phyloP scores from a whole-genome alignment of 192 early-diverging fungal species.

The Dissophora ornata region DNA sequence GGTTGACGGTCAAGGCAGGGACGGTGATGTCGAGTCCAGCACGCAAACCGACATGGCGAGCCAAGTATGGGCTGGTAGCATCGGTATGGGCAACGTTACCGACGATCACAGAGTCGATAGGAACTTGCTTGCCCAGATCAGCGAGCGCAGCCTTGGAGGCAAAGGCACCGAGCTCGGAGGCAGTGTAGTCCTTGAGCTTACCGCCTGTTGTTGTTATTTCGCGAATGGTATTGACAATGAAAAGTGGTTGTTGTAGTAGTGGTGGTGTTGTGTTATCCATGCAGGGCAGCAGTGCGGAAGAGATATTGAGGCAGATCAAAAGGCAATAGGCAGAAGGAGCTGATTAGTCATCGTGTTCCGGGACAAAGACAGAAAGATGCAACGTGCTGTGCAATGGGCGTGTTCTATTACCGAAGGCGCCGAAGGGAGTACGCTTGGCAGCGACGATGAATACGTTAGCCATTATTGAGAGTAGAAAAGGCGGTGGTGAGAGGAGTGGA shows the following conservation, averaged over 20 bases:
- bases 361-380: neutral
- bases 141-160: conserved; percentile 92
- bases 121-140: conserved; percentile 74
- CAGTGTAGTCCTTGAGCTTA: conserved; percentile 88
- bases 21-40: conserved; percentile 85
- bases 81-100: conserved; percentile 94
- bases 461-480: conserved; percentile 40
- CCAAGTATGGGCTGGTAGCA: conserved; percentile 86
- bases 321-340: neutral
- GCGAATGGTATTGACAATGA: too few relatives aligned
- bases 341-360: conserved; percentile 27
- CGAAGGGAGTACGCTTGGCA: conserved; percentile 88
- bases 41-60: conserved; percentile 93
- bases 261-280: neutral
- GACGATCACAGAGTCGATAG: conserved; percentile 91
- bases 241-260: neutral
- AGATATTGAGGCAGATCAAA: neutral
- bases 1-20: conserved; percentile 93
- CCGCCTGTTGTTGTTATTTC: conserved; percentile 62
- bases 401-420: conserved; percentile 77
- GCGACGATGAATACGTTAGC: conserved; percentile 81
- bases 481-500: conserved; percentile 6
- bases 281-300: neutral
- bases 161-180: conserved; percentile 87
- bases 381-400: neutral